These are phyloP conservation scores for Chlamydomonas sp. DNA, from an alignment of 139 green algal species.

Conservation along the genomic window DNA sequence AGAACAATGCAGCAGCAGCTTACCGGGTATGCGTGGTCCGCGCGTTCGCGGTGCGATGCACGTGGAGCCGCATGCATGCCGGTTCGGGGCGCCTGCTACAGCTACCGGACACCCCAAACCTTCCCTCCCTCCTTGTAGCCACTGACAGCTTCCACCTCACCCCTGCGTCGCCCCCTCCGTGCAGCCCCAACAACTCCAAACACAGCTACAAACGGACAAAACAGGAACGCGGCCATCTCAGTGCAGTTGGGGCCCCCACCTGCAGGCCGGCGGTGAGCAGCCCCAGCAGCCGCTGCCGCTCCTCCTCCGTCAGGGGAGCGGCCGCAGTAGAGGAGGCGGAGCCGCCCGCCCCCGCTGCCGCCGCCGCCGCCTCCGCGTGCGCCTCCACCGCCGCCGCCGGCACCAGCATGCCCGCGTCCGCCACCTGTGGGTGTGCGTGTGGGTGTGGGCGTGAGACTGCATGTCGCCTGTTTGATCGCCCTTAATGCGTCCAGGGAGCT, in stretches of 20 bases:
- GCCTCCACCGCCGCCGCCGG: neutral
- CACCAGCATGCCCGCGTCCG: conserved; percentile 41
- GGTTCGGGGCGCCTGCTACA: neutral
- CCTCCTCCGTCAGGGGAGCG: conserved; percentile 34
- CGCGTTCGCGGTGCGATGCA: no score
- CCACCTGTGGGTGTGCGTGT: conserved; percentile 27
- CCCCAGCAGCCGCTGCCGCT: conserved; percentile 49
- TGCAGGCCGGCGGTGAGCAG: conserved; percentile 27
- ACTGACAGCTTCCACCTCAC: no score
- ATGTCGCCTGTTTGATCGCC: neutral
- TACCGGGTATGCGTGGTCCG: no score
- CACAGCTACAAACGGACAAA: neutral
- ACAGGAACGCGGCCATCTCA: neutral
- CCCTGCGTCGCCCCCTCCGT: no score
- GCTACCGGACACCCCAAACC: no score
- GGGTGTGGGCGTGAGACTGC: neutral
- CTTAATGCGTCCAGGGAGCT: neutral
- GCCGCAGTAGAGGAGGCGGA: neutral
- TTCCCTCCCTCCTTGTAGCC: no score
- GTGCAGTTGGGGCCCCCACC: conserved; percentile 8
- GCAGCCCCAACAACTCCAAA: neutral
- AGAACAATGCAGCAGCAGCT: no score
- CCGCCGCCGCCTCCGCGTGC: neutral
- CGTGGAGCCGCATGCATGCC: no score
- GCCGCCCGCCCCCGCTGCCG: neutral